These are phyloP conservation scores for Starmera amethionina DNA, from an alignment of 805 yeast genomes.

Conservation along the genomic window DNA sequence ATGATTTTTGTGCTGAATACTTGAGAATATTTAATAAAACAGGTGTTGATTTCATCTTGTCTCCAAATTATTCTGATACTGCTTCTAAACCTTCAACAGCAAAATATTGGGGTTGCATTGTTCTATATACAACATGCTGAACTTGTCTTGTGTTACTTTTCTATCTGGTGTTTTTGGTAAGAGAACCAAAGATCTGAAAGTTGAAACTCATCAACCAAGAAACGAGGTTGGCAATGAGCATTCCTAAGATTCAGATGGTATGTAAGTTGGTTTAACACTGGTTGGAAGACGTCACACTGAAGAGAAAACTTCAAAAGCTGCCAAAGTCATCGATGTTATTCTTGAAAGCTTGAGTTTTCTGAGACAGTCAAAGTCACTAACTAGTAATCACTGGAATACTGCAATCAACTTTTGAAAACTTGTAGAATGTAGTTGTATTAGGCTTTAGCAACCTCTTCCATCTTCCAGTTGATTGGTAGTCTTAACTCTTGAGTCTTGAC, in stretches of 20 bases:
- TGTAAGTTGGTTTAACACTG: constrained; percentile 41
- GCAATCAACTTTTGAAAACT: too few relatives aligned
- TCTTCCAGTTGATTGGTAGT: too few relatives aligned
- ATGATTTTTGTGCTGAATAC: constrained; percentile 43
- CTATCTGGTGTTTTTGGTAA: constrained; percentile 54
- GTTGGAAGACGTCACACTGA: constrained; percentile 42
- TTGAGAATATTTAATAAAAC: constrained; percentile 37
- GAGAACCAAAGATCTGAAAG: constrained; percentile 36
- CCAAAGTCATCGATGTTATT: constrained; percentile 27
- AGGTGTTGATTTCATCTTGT: constrained; percentile 49
- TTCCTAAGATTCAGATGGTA: constrained; percentile 38
- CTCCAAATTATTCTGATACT: constrained; percentile 54
- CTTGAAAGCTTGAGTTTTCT: constrained; percentile 11
- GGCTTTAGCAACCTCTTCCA: too few relatives aligned
- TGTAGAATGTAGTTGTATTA: too few relatives aligned
- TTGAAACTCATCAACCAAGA: constrained; percentile 13
- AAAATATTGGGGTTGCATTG: constrained; percentile 69
- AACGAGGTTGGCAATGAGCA: constrained; percentile 13
- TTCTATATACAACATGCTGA: constrained; percentile 64
- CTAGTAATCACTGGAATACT: too few relatives aligned
- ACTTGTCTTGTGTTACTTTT: constrained; percentile 55
- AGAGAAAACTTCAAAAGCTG: constrained; percentile 36
- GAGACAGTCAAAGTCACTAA: too few relatives aligned
- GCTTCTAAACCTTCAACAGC: constrained; percentile 53
- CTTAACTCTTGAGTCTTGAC: too few relatives aligned